Base-by-base conservation (phyloP, 1,284 basidiomycete species). In the Pascua guehoae region DNA sequence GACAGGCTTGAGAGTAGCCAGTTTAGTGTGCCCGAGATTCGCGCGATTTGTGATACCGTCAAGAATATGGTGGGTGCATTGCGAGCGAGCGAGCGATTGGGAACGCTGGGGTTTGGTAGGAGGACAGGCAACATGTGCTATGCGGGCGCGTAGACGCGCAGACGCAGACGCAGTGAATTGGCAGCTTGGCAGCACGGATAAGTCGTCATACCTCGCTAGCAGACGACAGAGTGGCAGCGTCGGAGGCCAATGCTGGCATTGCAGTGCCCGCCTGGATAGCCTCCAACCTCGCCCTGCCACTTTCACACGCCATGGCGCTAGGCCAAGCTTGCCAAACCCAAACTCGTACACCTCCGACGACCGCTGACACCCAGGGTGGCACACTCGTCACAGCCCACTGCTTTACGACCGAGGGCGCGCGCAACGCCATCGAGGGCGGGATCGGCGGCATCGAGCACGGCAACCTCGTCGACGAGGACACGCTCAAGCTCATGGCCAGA, bases 371-470 rank as follows among this genome's bases (percentile, higher is more conserved):
- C 12, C 24, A 32, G 24, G 61, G 64, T 46, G 62, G 63, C 3
- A 66, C 55, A 12, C 58, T 63, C 44, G 66, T 68, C 17, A 71
- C 71, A 3, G 67, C 70, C 11, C 71, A 71, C 58, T 68, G 67
- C 14, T 71, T 69, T 47, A 73, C 70, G 4, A 50, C 58, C 40
- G 66, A 69, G 18, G 67, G 69, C 1, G 68, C 70, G 41, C 54
- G 61, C 10, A 67, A 71, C 50, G 70, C 71, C 11, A 65, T 73
- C 42, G 65, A 71, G 24, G 67, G 64, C 42, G 70, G 70, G 14
- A 64, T 68, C n/a, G 60, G 56, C 43, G 80, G 80, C 0, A 82
- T 82, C 44, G 81, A 82, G 60, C 81, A 82, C 54, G 81, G 81
- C 8, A 74, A 75, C 53, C 60, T 75, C 12, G 49, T 76, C 8